Evolutionary conservation across 495 filamentous ascomycete species (phyloP).

Genomic region (Penicillium atrosanguineum): DNA sequence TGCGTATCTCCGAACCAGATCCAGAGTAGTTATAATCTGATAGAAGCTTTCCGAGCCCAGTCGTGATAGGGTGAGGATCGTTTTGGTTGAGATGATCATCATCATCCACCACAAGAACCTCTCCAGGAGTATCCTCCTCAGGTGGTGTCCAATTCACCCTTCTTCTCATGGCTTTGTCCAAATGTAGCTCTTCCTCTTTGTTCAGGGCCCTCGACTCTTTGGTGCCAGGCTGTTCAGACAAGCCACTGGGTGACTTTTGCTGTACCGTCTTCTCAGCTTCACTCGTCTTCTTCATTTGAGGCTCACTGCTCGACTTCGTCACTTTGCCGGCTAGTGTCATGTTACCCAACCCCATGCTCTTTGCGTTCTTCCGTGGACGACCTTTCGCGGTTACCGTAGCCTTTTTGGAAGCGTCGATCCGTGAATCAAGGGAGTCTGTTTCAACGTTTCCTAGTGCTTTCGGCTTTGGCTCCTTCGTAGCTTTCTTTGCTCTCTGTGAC

Average conservation of each 20-base stretch:
- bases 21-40: constrained; percentile 37
- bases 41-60: constrained; percentile 28
- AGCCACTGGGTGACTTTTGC: background rate
- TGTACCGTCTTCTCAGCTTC: constrained; percentile 11
- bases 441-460: background rate
- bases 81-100: background rate
- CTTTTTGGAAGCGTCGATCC: constrained; percentile 20
- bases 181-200: constrained; percentile 24
- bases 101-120: constrained; percentile 11
- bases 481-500: constrained; percentile 19
- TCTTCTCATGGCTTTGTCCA: constrained; percentile 37
- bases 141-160: constrained; percentile 48
- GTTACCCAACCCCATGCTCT: constrained; percentile 24
- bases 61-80: background rate
- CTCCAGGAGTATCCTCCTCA: constrained; percentile 14
- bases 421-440: constrained; percentile 1
- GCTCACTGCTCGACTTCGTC: constrained; percentile 26
- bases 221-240: background rate
- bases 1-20: constrained; percentile 3
- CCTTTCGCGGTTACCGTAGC: constrained; percentile 15
- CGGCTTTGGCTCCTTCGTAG: constrained; percentile 7
- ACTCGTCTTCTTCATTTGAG: constrained; percentile 11
- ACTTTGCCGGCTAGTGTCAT: constrained; percentile 38
- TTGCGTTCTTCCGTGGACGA: constrained; percentile 16
- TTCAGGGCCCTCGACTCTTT: constrained; percentile 14